A percentile compares a stretch with the other conserved stretches of the same genome.
Conservation (phyloP, 768 basidiomycete species). For the Agaricus blazei region DNA sequence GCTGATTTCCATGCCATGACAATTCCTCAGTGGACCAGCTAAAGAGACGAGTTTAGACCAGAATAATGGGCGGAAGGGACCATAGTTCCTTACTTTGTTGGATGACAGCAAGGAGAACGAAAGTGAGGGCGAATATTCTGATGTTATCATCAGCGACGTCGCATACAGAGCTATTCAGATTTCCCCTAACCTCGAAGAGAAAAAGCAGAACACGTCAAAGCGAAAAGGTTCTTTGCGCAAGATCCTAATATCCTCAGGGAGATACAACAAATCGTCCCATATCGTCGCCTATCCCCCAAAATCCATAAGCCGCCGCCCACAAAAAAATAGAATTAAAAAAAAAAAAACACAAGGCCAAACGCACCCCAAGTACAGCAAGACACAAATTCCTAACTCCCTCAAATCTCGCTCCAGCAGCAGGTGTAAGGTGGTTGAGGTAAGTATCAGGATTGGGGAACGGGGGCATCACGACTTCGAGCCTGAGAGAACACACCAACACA, state of each 20-base stretch:
- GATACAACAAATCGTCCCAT: constrained; percentile 6
- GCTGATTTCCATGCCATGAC: neutral
- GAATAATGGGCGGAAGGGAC: neutral
- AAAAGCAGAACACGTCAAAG: neutral
- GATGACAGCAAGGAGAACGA: neutral
- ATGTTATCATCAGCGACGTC: neutral
- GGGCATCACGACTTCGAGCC: neutral
- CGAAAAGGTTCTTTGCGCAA: neutral
- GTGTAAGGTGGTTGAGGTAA: neutral
- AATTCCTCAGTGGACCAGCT: neutral
- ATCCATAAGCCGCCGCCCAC: neutral
- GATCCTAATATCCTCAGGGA: constrained; percentile 4
- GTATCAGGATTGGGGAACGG: neutral
- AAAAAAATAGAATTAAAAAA: neutral
- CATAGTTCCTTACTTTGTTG: neutral
- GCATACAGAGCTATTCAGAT: neutral
- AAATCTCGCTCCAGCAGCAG: neutral
- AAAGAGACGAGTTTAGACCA: neutral
- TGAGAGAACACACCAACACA: too few relatives aligned
- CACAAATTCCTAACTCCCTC: neutral
- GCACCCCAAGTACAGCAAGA: neutral
- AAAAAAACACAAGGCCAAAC: neutral
- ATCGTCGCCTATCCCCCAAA: neutral
- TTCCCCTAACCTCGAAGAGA: neutral
- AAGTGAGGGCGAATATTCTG: neutral